Base-by-base conservation (phyloP, 768 basidiomycete genomes). In the Pleurotus djamor region DNA sequence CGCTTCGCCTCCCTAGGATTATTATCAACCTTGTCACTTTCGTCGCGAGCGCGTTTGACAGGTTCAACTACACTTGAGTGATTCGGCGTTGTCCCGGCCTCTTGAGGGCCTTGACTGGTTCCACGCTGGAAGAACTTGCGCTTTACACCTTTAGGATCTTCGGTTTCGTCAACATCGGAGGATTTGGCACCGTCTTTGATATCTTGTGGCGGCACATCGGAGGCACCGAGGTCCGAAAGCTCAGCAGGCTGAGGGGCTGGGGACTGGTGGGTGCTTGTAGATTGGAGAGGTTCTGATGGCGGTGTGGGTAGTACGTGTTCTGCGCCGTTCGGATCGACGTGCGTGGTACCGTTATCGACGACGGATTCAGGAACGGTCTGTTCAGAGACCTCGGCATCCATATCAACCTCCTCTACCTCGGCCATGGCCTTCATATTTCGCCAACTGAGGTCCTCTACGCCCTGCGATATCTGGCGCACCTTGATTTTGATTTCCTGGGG, bases 391-490 rank as follows among this genome's bases (percentile, higher is more conserved):
- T 58, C 52, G 34, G 16, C 35, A 32, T 58, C 64, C 41, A 60
- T 60, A 43, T 69, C 69, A 54, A 57, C 64, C 58, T 71, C 69
- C 55, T 71, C 71, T 59, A 74, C 72, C 36, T 69, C 65, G 5
- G 67, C 64, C 16, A 61, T 55, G 28, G 69, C 64, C 60, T 80
- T 78, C 68, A 72, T 71, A 51, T 82, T 85, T 68, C 80, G 78
- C 89, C 88, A 89, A 67, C 77, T 85, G 62, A 91, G 82, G 67
- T 91, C 90, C 69, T 90, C 89, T 35, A 91, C 89, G 32, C 88
- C 87, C 66, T 86, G 86, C 62, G 88, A 90, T 65, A 91, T 89
- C 74, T 91, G 89, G 54, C 87, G 82, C 59, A 89, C 84, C 66
- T 75, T 74, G 51, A 83, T 81, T 76, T 89, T 91, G 74, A 88